These are phyloP conservation scores for Xylariaceae sp. DNA, from an alignment of 2,329 filamentous ascomycete genomes.

Conservation along the genomic window DNA sequence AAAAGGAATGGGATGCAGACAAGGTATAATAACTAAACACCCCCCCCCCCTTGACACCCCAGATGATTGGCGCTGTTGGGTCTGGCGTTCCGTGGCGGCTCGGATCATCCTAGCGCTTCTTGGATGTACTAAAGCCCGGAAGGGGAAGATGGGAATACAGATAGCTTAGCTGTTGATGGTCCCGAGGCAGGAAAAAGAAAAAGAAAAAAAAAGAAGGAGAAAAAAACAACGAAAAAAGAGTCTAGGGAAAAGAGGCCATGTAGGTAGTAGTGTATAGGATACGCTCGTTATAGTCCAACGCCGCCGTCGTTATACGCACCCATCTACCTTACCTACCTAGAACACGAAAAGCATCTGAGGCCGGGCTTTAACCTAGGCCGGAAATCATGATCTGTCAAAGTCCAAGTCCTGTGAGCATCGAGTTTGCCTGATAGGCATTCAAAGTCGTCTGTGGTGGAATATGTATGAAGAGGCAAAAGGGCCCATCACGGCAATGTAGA, in stretches of 20 bases:
- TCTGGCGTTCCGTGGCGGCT: constrained; percentile 19
- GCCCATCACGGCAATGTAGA: constrained; percentile 23
- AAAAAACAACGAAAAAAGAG: no score
- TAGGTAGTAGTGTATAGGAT: constrained; percentile 13
- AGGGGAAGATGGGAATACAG: constrained; percentile 18
- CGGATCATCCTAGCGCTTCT: constrained; percentile 23
- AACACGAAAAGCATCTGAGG: constrained; percentile 9
- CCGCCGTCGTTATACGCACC: constrained; percentile 12
- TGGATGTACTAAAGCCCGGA: constrained; percentile 19
- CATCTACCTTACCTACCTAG: no score
- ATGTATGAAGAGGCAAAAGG: constrained; percentile 24
- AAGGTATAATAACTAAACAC: constrained; percentile 7
- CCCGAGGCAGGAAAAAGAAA: constrained; percentile 21
- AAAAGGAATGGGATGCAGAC: constrained; percentile 22
- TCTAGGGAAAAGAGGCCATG: no score
- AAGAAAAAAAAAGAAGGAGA: constrained; percentile 4
- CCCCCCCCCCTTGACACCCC: constrained; percentile 8
- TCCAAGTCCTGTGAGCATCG: constrained; percentile 11
- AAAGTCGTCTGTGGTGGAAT: no score
- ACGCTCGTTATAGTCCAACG: constrained; percentile 20
- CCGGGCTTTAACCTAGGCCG: constrained; percentile 23
- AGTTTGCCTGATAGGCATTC: no score
- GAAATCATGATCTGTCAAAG: constrained; percentile 9
- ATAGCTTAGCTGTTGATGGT: constrained; percentile 11
- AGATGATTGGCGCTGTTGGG: constrained; percentile 22